Evolutionary conservation across 805 yeast species (phyloP).

Genomic region (Metschnikowia lochheadii): DNA sequence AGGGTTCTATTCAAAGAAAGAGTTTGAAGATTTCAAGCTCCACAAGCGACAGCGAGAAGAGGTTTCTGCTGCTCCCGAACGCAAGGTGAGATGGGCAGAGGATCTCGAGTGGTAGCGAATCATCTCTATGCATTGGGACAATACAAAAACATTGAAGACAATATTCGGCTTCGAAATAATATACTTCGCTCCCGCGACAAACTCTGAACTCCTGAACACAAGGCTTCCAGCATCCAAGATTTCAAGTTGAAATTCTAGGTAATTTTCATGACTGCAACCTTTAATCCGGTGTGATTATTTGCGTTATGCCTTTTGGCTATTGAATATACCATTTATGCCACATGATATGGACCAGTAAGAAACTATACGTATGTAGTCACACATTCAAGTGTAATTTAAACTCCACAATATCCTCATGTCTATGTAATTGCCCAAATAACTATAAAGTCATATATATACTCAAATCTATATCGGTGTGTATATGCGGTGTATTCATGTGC

Average conservation of each 20-base stretch:
- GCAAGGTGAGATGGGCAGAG: constrained; percentile 30
- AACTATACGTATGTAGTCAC: no score
- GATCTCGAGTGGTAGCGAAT: constrained; percentile 31
- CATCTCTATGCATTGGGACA: neutral
- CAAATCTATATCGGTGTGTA: no score
- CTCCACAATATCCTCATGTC: no score
- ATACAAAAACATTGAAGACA: neutral
- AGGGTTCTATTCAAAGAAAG: constrained; percentile 29
- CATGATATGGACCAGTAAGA: no score
- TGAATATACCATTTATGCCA: no score
- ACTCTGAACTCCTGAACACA: neutral
- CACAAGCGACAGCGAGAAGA: constrained; percentile 16
- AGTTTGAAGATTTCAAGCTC: constrained; percentile 22
- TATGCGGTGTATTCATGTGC: no score
- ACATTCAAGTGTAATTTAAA: no score
- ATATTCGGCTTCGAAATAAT: neutral
- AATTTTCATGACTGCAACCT: neutral
- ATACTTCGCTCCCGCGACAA: neutral
- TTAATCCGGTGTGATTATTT: neutral
- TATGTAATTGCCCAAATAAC: no score
- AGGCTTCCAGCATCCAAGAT: no score
- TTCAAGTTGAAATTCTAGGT: no score
- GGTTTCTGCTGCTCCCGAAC: constrained; percentile 13
- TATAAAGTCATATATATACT: no score
- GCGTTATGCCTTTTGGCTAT: no score